phyloP scores from a whole-genome alignment of 2,329 filamentous ascomycete species.

The Ceratocystis cacaofunesta region DNA sequence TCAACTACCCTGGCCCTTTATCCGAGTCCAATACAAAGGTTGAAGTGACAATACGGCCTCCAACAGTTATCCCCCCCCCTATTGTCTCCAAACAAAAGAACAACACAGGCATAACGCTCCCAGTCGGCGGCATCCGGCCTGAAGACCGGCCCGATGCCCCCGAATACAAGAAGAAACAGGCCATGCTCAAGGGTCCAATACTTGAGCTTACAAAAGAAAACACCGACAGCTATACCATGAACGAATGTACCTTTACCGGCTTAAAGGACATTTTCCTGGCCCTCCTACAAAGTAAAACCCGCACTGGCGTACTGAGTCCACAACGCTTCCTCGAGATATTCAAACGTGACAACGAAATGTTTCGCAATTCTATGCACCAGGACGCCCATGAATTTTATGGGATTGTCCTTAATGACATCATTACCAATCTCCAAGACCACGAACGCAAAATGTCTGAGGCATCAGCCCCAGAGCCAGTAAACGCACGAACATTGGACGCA shows the following conservation, averaged over 20 bases:
- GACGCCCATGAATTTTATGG: slow-evolving; percentile 97
- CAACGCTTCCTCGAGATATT: slow-evolving; percentile 88
- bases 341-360: slow-evolving; percentile 91
- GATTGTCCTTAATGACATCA: slow-evolving; percentile 85
- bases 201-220: slow-evolving; percentile 75
- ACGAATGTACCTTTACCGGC: slow-evolving; percentile 85
- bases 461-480: slow-evolving; percentile 35
- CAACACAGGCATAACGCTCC: background rate
- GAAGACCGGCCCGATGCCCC: slow-evolving; percentile 91
- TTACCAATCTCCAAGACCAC: slow-evolving; percentile 83
- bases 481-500: slow-evolving; percentile 31
- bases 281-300: slow-evolving; percentile 62
- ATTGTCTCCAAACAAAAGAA: slow-evolving; percentile 24
- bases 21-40: slow-evolving; percentile 53
- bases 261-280: slow-evolving; percentile 94
- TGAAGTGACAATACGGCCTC: slow-evolving; percentile 45
- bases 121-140: slow-evolving; percentile 41
- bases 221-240: slow-evolving; percentile 70
- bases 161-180: slow-evolving; percentile 96
- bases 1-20: slow-evolving; percentile 70
- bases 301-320: slow-evolving; percentile 82
- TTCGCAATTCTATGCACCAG: slow-evolving; percentile 92
- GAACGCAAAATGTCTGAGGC: slow-evolving; percentile 31
- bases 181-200: slow-evolving; percentile 73
- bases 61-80: slow-evolving; percentile 32